These are phyloP conservation scores for Murraya paniculata DNA, from an alignment of 345 rosid species.

Conservation along the genomic window DNA sequence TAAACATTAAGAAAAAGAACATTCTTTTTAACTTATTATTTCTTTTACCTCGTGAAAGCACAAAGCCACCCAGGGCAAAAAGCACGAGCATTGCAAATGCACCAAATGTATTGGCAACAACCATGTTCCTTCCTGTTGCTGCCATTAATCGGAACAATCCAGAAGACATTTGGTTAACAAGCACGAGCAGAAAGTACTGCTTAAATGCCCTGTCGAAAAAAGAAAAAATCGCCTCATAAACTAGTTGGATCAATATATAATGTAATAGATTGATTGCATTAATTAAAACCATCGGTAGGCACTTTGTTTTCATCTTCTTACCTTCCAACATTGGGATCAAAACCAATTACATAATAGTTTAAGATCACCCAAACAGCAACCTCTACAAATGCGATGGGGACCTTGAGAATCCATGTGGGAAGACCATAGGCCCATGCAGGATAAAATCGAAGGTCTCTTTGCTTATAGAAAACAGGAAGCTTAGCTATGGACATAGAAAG, in stretches of 20 bases:
- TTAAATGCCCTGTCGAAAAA: neutral
- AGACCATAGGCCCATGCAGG: neutral
- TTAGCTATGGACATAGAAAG: constrained; percentile 65
- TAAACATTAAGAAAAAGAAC: too few relatives aligned
- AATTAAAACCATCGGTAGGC: neutral
- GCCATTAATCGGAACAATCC: neutral
- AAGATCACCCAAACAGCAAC: neutral
- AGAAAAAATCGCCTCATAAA: neutral
- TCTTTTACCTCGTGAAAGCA: neutral
- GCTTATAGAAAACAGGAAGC: constrained; percentile 86
- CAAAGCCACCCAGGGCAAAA: neutral
- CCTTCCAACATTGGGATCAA: neutral
- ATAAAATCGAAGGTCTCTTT: constrained; percentile 43
- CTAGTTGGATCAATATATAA: neutral
- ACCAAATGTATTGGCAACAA: neutral
- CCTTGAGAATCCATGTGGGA: neutral
- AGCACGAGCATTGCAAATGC: neutral
- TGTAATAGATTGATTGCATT: too few relatives aligned
- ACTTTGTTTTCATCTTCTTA: neutral
- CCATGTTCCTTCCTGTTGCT: neutral
- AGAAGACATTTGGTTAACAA: neutral
- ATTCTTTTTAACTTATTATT: neutral
- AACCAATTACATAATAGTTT: neutral
- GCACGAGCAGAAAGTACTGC: neutral
- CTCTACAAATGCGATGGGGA: neutral